Percentiles rank a stretch among this genome's conserved stretches.
Conservation (phyloP, 352 stramenopile genomes). For the Pythium coloratum region DNA sequence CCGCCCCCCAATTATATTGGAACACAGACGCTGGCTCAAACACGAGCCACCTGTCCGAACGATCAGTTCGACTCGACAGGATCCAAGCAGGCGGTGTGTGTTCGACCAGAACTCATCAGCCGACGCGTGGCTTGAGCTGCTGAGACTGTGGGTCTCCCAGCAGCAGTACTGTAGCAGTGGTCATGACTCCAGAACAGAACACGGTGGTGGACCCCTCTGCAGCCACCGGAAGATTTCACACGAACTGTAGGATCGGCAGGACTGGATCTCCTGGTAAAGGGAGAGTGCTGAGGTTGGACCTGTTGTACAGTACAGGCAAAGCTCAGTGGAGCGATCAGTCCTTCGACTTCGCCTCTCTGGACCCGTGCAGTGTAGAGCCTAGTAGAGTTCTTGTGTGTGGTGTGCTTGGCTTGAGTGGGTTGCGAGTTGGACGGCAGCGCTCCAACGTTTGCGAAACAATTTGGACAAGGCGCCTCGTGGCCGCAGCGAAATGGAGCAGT, state of each 20-base stretch:
- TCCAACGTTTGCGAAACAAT: constrained; percentile 26
- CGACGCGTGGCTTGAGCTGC: neutral
- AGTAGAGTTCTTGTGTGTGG: no score
- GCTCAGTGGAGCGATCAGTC: no score
- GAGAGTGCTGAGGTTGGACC: no score
- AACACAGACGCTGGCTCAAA: neutral
- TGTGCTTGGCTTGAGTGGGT: no score
- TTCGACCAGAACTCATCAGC: neutral
- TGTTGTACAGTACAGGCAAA: no score
- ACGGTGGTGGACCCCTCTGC: neutral
- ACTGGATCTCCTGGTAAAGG: no score
- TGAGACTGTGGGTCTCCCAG: neutral
- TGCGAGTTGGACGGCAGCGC: neutral
- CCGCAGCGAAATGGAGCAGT: constrained; percentile 8
- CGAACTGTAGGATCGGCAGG: no score
- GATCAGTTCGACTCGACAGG: neutral
- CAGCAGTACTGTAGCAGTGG: neutral
- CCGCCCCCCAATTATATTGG: neutral
- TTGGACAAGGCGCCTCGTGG: constrained; percentile 10
- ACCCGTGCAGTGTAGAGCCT: no score
- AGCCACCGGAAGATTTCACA: neutral
- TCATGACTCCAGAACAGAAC: neutral
- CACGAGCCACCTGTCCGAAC: neutral
- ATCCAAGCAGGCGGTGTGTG: no score
- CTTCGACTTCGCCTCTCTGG: no score